Conservation (phyloP, 768 basidiomycete genomes). For the Nevesoporus exiguus region DNA sequence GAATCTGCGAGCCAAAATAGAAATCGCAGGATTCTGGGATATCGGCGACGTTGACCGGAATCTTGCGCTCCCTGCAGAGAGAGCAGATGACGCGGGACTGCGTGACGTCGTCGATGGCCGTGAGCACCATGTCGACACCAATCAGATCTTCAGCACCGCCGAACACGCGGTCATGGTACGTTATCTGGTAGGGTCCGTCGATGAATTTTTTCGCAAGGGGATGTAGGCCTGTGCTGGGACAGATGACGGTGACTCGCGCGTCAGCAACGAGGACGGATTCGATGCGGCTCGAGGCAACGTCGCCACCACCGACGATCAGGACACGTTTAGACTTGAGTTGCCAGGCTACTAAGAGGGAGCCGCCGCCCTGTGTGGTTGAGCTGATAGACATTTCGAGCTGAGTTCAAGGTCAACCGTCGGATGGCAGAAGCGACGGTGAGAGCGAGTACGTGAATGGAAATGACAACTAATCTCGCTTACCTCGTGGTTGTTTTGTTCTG, state of each 20-base stretch:
- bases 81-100: constrained; percentile 70
- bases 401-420: not conserved
- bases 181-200: constrained; percentile 45
- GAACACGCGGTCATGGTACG: constrained; percentile 70
- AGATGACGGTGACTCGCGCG: constrained; percentile 73
- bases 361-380: constrained; percentile 39
- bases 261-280: constrained; percentile 81
- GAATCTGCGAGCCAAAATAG: constrained; percentile 94
- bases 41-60: constrained; percentile 96
- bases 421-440: not conserved
- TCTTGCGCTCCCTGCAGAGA: constrained; percentile 59
- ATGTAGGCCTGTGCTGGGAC: constrained; percentile 66
- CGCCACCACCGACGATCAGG: constrained; percentile 91
- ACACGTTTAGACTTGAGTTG: constrained; percentile 82
- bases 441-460: not conserved
- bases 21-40: constrained; percentile 96
- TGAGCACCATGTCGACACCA: constrained; percentile 81
- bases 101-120: constrained; percentile 83
- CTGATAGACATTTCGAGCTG: constrained; percentile 9
- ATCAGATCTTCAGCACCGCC: constrained; percentile 60
- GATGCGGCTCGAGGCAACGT: constrained; percentile 85
- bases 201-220: constrained; percentile 54
- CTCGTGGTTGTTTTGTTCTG: not conserved
- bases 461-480: not conserved
- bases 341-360: constrained; percentile 89